These are phyloP conservation scores for Lichtheimia ornata DNA, from an alignment of 371 early-diverging fungal genomes.

Conservation along the genomic window DNA sequence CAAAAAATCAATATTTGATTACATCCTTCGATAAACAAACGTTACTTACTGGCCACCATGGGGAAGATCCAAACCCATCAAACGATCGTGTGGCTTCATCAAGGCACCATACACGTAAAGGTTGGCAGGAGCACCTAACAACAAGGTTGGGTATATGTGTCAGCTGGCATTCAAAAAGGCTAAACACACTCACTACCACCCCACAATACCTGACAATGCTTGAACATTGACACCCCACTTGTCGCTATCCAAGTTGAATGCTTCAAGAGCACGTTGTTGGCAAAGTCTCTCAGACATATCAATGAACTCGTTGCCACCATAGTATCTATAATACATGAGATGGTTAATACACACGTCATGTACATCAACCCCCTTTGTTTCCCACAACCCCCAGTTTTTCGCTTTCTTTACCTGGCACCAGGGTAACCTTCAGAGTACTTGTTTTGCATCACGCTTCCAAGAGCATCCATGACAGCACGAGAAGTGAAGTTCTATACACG, in stretches of 20 bases:
- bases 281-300: slow-evolving; percentile 96
- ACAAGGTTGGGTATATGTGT: background rate
- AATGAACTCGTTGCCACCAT: slow-evolving; percentile 99
- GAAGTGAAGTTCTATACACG: slow-evolving; percentile 93
- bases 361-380: background rate
- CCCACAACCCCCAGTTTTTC: background rate
- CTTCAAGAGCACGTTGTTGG: slow-evolving; percentile 94
- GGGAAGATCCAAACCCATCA: slow-evolving; percentile 99
- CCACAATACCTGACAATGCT: slow-evolving; percentile 80
- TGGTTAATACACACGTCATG: background rate
- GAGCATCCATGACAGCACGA: slow-evolving; percentile 94
- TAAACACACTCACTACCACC: background rate
- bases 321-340: slow-evolving; percentile 67
- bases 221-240: slow-evolving; percentile 99
- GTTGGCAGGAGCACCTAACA: slow-evolving; percentile 92
- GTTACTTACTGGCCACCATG: slow-evolving; percentile 96
- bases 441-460: slow-evolving; percentile 98
- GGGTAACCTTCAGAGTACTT: slow-evolving; percentile 99
- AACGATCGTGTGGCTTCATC: slow-evolving; percentile 95
- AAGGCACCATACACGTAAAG: slow-evolving; percentile 96
- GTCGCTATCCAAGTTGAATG: slow-evolving; percentile 84
- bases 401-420: slow-evolving; percentile 73
- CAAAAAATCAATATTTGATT: background rate
- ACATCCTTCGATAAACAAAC: background rate
- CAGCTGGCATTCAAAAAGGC: too few relatives aligned